Base-by-base conservation (phyloP, 2,329 filamentous ascomycete species). In the Aureobasidium musti region DNA sequence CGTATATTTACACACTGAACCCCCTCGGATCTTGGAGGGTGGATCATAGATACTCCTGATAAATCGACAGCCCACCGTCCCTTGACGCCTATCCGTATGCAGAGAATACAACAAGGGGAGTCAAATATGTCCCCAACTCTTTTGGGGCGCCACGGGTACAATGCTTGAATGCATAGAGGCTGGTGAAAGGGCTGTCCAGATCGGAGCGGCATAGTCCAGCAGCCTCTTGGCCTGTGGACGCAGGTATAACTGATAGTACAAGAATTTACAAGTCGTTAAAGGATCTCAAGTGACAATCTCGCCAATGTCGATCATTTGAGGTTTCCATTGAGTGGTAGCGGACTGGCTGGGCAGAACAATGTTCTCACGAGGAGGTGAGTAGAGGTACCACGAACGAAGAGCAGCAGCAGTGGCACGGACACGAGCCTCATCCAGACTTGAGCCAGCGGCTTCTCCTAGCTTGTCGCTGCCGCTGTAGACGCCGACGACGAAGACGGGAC, bases 381-480 rank as follows among this genome's bases (percentile, higher is more conserved):
- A 99, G 63, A 99, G 82, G 79, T 99, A 99, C 95, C 95, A 99
- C 6, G 89, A 84, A 83, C 97, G 96, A 74, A 99, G 82, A 21
- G 92, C 89, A 69, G 90, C 89, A 74, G 96, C 93, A 43, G 91
- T 87, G 23, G 95, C 95, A 77, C 91, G 86, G 70, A 86, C 84
- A 70, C 91, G 87, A 37, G 91, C 94, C 73, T 92, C 86, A 71
- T 92, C 84, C 66, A 98, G 81, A 77, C 86, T 93, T 57, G 89
- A 82, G 28, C 91, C 95, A 23, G 88, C 84, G n/a, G 89, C 95
- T 81, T 99, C 94, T 66, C 94, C 95, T 49, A 99, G 83, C 84
- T 95, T 94, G 77, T 99, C 93, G 68, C 84, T 83, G 61, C 94
- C 95, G 71, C 91, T 96, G 81, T 90, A 99, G 69, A 99, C 93